Evolutionary conservation across 2,329 filamentous ascomycete genomes (phyloP).

Genomic region (Myriangium duriaei): DNA sequence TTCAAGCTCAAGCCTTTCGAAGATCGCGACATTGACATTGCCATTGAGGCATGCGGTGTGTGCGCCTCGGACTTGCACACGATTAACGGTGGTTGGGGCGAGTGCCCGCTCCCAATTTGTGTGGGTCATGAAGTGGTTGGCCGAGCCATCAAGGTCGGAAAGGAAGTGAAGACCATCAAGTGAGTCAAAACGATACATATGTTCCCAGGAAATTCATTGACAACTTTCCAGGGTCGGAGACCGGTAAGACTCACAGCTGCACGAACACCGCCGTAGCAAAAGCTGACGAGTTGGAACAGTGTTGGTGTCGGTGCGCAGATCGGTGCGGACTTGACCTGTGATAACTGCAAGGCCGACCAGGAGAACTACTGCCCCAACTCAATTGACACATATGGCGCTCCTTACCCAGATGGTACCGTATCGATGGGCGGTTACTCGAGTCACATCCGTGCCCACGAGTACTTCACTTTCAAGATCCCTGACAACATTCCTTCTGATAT

Average conservation of each 20-base stretch:
- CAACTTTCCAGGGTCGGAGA: conserved; percentile 21
- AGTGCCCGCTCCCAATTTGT: conserved; percentile 48
- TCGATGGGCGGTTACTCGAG: conserved; percentile 55
- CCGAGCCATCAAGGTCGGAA: conserved; percentile 37
- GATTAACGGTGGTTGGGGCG: conserved; percentile 50
- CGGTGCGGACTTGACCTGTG: conserved; percentile 36
- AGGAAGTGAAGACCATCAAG: conserved; percentile 38
- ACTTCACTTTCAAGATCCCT: conserved; percentile 65
- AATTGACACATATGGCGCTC: conserved; percentile 38
- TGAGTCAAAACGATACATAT: no score
- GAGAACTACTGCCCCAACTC: conserved; percentile 42
- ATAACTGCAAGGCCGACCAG: conserved; percentile 39
- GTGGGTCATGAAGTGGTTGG: conserved; percentile 52
- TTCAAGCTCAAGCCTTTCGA: conserved; percentile 78
- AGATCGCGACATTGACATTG: conserved; percentile 76
- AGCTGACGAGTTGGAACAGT: conserved; percentile 24
- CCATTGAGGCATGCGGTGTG: conserved; percentile 66
- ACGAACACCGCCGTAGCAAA: no score
- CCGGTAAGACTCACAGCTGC: conserved; percentile 13
- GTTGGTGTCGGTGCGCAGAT: conserved; percentile 41
- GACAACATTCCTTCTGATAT: conserved; percentile 48
- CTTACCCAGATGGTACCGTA: conserved; percentile 46
- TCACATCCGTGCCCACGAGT: conserved; percentile 62
- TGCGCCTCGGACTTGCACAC: conserved; percentile 39
- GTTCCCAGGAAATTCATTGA: no score